Evolutionary conservation across 371 early-diverging fungal species (phyloP).

Genomic region (Mortierella sp.): DNA sequence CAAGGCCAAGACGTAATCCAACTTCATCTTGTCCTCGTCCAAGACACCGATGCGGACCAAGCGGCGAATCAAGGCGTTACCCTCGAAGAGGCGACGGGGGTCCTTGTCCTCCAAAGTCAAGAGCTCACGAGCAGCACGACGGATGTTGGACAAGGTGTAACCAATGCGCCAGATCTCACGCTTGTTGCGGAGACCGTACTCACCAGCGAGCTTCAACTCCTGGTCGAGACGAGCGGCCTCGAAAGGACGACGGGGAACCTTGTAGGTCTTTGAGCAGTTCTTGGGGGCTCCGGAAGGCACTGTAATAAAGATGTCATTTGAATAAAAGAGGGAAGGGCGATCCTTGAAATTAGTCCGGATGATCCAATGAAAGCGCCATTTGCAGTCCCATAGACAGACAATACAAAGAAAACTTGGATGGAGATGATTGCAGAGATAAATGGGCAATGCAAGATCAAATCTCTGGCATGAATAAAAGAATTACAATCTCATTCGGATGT

Average conservation of each 20-base stretch:
- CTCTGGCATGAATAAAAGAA: conserved; percentile 6
- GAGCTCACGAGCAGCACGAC: conserved; percentile 99
- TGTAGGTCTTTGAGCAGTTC: conserved; percentile 90
- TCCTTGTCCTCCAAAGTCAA: conserved; percentile 98
- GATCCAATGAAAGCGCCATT: neutral
- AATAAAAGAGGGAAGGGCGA: neutral
- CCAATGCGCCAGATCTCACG: conserved; percentile 99
- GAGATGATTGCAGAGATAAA: neutral
- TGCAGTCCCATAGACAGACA: neutral
- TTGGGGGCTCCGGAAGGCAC: conserved; percentile 54
- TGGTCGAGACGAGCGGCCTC: conserved; percentile 98
- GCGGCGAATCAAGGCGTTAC: conserved; percentile 98
- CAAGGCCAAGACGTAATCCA: conserved; percentile 99
- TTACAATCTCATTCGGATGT: neutral
- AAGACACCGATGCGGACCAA: conserved; percentile 98
- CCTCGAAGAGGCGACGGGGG: conserved; percentile 98
- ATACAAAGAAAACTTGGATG: neutral
- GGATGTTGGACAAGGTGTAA: conserved; percentile 98
- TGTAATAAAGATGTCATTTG: neutral
- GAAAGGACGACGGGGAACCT: conserved; percentile 99
- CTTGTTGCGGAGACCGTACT: conserved; percentile 99
- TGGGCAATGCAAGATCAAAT: neutral
- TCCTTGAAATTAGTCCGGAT: conserved; percentile 1
- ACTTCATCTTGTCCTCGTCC: conserved; percentile 96
- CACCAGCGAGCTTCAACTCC: conserved; percentile 98